These are phyloP conservation scores for Hansenula sp. DNA, from an alignment of 1,139 yeast genomes.

Conservation along the genomic window DNA sequence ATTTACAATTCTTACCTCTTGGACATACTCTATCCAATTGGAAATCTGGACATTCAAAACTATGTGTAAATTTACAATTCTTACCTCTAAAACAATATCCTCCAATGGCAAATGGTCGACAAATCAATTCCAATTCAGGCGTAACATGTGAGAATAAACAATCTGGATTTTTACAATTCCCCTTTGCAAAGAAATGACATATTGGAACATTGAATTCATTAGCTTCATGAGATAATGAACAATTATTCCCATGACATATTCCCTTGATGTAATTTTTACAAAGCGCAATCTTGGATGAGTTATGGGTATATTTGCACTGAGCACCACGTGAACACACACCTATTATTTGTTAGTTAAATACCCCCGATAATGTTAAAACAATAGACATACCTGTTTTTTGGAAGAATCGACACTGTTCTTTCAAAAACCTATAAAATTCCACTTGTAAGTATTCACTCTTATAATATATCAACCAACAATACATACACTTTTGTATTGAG, in stretches of 20 bases:
- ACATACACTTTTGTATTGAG: constrained; percentile 13
- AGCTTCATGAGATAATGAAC: constrained; percentile 54
- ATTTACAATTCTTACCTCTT: constrained; percentile 41
- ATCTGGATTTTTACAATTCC: constrained; percentile 47
- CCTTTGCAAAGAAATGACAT: constrained; percentile 50
- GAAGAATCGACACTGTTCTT: constrained; percentile 34
- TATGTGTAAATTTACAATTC: constrained; percentile 53
- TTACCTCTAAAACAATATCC: constrained; percentile 68
- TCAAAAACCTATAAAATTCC: constrained; percentile 7
- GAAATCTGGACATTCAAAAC: constrained; percentile 66
- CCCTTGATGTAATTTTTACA: constrained; percentile 48
- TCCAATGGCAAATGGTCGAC: constrained; percentile 62
- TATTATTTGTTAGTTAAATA: constrained; percentile 12
- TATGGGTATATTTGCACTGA: constrained; percentile 54
- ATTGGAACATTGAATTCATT: constrained; percentile 62
- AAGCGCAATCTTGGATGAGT: constrained; percentile 42
- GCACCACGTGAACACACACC: constrained; percentile 52
- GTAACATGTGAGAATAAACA: constrained; percentile 57
- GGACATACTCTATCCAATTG: constrained; percentile 58
- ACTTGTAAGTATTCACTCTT: neutral
- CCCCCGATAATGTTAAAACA: neutral
- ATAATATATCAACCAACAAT: neutral
- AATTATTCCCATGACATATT: constrained; percentile 41
- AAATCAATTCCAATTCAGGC: constrained; percentile 40
- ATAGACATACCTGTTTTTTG: constrained; percentile 18